Percentiles rank a stretch among this genome's conserved stretches.
Conservation (phyloP, 345 rosid genomes). For the Brassica rapa region DNA sequence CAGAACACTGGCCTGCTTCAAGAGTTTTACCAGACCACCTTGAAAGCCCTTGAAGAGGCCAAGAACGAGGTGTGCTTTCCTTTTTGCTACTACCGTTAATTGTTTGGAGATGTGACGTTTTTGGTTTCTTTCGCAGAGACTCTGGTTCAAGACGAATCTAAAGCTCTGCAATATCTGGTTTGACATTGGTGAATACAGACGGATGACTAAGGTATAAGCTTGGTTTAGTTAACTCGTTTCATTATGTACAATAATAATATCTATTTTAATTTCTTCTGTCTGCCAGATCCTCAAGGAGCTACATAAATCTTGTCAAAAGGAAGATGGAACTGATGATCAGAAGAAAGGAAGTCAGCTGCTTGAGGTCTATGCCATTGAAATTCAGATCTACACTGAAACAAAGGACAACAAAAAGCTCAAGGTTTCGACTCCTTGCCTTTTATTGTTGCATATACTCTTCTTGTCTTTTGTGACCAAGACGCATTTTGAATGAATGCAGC, state of each 20-base stretch:
- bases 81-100: neutral
- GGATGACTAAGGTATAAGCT: slow-evolving; percentile 80
- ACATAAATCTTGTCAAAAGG: slow-evolving; percentile 94
- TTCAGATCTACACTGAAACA: slow-evolving; percentile 97
- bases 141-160: slow-evolving; percentile 98
- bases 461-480: slow-evolving; percentile 16
- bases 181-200: slow-evolving; percentile 95
- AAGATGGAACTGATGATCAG: slow-evolving; percentile 98
- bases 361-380: slow-evolving; percentile 97
- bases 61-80: slow-evolving; percentile 75
- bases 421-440: slow-evolving; percentile 44
- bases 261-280: neutral
- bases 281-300: slow-evolving; percentile 88
- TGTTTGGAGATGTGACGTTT: slow-evolving; percentile 25
- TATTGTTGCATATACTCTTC: neutral
- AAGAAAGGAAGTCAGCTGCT: slow-evolving; percentile 99
- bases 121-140: slow-evolving; percentile 63
- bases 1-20: slow-evolving; percentile 85
- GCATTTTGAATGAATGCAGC: slow-evolving; percentile 54
- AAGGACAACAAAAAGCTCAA: slow-evolving; percentile 97
- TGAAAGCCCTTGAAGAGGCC: slow-evolving; percentile 98
- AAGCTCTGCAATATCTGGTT: slow-evolving; percentile 99
- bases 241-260: neutral
- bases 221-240: slow-evolving; percentile 16
- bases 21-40: slow-evolving; percentile 92